Base-by-base conservation (phyloP, 306 rosid species). In the Begonia loranthoides region DNA sequence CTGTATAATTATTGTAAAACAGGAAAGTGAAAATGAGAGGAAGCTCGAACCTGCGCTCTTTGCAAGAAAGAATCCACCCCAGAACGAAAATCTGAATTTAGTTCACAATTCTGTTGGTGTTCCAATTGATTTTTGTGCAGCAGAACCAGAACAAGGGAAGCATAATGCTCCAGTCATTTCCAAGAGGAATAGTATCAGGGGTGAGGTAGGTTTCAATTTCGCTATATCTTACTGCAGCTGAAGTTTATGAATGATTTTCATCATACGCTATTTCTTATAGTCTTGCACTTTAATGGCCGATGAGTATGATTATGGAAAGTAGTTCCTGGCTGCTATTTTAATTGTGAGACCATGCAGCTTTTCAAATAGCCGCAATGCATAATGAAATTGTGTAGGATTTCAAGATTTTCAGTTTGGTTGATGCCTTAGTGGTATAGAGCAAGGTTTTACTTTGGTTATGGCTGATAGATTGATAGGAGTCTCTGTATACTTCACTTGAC, bases 191-290 rank as follows among this genome's bases (percentile, higher is more conserved):
- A 62, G 69, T 61, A 11, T 73, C 41, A 78, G 57, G 88, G 62
- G 68, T 54, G 94, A 87, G 88, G 96, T 84, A 64, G 65, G 86
- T 61, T 57, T 68, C 58, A 36, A 62, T 41, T 13, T 55, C 34
- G 0, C 34, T 28, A 6, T 1, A 4, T 28, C 5, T 1, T 28
- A 28, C 4, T 28, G 2, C 0, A 0, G 34, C 34, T 28, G 34
- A 28, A 28, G 34, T 28, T 28, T 28, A 28, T 28, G 34, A 28
- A 28, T 28, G 34, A 28, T 28, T 28, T 28, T 28, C 34, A 28
- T 28, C 1, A 28, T 28, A 28, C 34, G 34, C 34, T 5, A 3
- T 28, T 28, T 28, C 34, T n/a, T n/a, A 28, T 28, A 28, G 34
- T 28, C 34, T 28, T 28, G 34, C 34, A 28, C n/a, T n/a, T n/a